These are phyloP conservation scores for Rhizodiscina lignyota DNA, from an alignment of 495 filamentous ascomycete species.

Conservation along the genomic window DNA sequence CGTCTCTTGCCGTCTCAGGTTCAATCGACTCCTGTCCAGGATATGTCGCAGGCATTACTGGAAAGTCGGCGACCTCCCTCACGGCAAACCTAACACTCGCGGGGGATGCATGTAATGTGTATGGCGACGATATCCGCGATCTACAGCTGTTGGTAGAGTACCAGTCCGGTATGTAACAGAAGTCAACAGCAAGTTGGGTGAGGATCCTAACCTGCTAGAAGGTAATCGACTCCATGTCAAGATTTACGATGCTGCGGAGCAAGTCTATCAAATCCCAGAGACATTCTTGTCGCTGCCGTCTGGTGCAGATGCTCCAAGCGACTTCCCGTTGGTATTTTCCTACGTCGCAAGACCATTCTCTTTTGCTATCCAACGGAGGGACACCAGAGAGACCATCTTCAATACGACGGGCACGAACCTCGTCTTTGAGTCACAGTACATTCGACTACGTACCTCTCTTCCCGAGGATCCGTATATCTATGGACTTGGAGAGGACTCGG, in stretches of 20 bases:
- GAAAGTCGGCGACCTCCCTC: conserved; percentile 23
- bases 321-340: conserved; percentile 44
- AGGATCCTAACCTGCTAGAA: not conserved
- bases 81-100: conserved; percentile 52
- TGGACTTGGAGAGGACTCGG: conserved; percentile 67
- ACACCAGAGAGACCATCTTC: conserved; percentile 55
- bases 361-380: conserved; percentile 48
- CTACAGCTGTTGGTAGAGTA: conserved; percentile 58
- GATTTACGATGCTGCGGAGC: conserved; percentile 59
- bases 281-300: conserved; percentile 49
- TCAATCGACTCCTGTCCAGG: conserved; percentile 63
- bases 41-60: conserved; percentile 51
- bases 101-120: conserved; percentile 51
- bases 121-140: conserved; percentile 48
- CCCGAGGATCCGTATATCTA: conserved; percentile 56
- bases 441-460: conserved; percentile 53
- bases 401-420: conserved; percentile 52
- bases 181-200: not conserved
- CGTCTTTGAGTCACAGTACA: conserved; percentile 67
- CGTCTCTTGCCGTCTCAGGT: no score
- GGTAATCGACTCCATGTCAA: conserved; percentile 56
- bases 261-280: conserved; percentile 65
- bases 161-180: conserved; percentile 54
- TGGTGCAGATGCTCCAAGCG: no score
- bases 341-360: conserved; percentile 54